These are phyloP conservation scores for Cryptosporidium ubiquitum DNA, from an alignment of 169 alveolate genomes.

Conservation along the genomic window DNA sequence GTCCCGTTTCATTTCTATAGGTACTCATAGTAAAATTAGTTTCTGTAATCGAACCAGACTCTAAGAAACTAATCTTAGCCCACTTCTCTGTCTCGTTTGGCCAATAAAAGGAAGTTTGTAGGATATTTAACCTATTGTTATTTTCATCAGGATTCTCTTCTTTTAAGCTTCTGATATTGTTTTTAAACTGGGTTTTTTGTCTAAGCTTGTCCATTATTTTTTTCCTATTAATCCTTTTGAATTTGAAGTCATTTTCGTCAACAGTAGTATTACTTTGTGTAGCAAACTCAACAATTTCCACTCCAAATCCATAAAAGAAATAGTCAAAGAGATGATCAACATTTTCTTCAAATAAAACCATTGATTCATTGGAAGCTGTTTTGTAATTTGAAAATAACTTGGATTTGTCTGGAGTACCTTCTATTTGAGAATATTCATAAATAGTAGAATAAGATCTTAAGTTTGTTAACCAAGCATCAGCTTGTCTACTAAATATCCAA, in stretches of 20 bases:
- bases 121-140: neutral
- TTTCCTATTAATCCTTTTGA: conserved; percentile 37
- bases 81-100: conserved; percentile 64
- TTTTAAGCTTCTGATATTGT: conserved; percentile 15
- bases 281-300: conserved; percentile 32
- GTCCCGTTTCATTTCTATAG: neutral
- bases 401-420: conserved; percentile 4
- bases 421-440: conserved; percentile 16
- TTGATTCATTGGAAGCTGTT: conserved; percentile 47
- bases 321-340: conserved; percentile 37
- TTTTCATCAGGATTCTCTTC: conserved; percentile 9
- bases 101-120: conserved; percentile 36
- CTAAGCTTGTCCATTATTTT: conserved; percentile 45
- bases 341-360: conserved; percentile 10
- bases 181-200: conserved; percentile 22
- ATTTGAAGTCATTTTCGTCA: conserved; percentile 27
- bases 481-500: conserved; percentile 72
- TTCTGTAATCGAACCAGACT: conserved; percentile 36
- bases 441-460: conserved; percentile 61
- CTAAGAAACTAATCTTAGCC: conserved; percentile 56
- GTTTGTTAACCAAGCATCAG: conserved; percentile 53
- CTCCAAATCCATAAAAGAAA: conserved; percentile 62
- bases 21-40: conserved; percentile 57
- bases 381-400: conserved; percentile 38
- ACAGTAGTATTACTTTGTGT: conserved; percentile 11